Percentiles rank a stretch among this genome's conserved stretches.
Evolutionary conservation across 2,329 filamentous ascomycete genomes (phyloP).

Genomic region (Colletotrichum sp.): DNA sequence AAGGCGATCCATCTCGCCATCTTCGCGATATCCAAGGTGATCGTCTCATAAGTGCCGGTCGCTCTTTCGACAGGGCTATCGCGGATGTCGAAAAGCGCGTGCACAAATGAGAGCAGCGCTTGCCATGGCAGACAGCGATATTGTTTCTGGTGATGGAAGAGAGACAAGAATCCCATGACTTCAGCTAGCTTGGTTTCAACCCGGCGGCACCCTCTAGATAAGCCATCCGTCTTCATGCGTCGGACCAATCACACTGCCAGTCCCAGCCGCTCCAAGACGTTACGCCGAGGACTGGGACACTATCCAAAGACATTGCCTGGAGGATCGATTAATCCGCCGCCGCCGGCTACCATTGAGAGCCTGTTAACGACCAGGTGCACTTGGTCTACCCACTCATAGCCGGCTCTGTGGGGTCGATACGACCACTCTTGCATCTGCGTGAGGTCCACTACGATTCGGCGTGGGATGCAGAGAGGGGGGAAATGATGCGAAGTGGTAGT

Average conservation of each 20-base stretch:
- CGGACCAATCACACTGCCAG: neutral
- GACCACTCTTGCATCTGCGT: neutral
- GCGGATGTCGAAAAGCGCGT: conserved; percentile 1
- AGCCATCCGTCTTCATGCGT: conserved; percentile 3
- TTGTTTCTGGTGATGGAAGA: conserved; percentile 15
- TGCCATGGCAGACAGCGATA: neutral
- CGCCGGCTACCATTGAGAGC: neutral
- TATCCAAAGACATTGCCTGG: conserved; percentile 1
- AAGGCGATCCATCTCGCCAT: neutral
- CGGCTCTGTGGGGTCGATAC: neutral
- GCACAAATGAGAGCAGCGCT: neutral
- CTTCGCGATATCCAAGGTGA: neutral
- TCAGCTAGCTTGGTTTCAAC: conserved; percentile 18
- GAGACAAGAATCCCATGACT: conserved; percentile 22
- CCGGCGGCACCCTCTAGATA: conserved; percentile 12
- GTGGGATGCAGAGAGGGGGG: conserved; percentile 1
- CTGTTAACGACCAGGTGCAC: neutral
- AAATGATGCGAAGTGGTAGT: neutral
- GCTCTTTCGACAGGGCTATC: conserved; percentile 6
- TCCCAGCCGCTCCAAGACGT: neutral
- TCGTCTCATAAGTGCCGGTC: conserved; percentile 1
- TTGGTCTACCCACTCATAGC: neutral
- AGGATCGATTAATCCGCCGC: conserved; percentile 9
- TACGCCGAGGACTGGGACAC: neutral
- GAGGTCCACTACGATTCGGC: conserved; percentile 1